Base-by-base conservation (phyloP, 345 rosid species). In the Eucalyptus polybractea region DNA sequence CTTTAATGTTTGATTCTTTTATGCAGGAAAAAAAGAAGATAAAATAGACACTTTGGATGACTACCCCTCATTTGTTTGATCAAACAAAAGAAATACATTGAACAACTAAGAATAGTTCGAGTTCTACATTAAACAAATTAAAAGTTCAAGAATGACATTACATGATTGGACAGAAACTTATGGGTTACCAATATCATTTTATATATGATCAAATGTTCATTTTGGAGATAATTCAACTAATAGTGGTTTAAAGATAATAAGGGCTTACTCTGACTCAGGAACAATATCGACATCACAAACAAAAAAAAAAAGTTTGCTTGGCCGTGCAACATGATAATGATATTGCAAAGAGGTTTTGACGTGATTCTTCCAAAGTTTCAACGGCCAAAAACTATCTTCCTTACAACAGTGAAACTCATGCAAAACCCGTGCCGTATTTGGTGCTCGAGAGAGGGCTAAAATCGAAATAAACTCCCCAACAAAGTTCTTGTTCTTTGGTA, bases 91-190 rank as follows among this genome's bases (percentile, higher is more conserved):
- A 54, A 54, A 22, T 54, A 54, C 60, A 22, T 54, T 54, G 11
- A 54, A 54, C 60, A 54, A 21, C 1, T 54, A 22, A 54, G 6
- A 54, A 54, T 54, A 54, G 5, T 54, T 21, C 4, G 1, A 54
- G 27, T 54, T 54, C 60, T 54, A 54, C 60, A 54, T 54, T 54
- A 22, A 54, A 56, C 6, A 56, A 56, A 0, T 17, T 7, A 53
- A 56, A 56, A 56, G 0, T 56, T 24, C 12, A 56, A 22, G 60
- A 56, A 56, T 56, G 60, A 22, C 3, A 56, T 56, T 10, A 56
- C 6, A 56, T 5, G 6, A 56, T 56, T 56, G 1, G 6, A 4
- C 62, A 0, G 0, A 56, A 56, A 56, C 1, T 56, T 24, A 8
- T 24, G 29, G 3, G 13, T 2, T 56, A 24, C 6, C 29, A 24